Evolutionary conservation across 2,329 filamentous ascomycete genomes (phyloP).

Genomic region (Colletotrichum sp.): DNA sequence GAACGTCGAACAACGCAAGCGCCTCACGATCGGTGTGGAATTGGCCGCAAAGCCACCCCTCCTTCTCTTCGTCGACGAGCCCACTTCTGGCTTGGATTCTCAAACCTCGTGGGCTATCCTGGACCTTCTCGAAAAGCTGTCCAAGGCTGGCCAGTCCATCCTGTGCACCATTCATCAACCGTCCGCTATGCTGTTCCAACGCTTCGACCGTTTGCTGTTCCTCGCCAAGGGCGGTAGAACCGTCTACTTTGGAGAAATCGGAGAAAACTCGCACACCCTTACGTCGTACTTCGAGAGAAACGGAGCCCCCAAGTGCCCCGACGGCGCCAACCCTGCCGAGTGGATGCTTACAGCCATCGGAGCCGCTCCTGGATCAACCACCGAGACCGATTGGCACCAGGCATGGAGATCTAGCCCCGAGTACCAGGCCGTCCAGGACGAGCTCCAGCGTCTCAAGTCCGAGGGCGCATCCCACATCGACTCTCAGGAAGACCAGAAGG

Average conservation of each 20-base stretch:
- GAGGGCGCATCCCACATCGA: background rate
- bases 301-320: constrained; percentile 51
- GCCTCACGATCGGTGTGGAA: constrained; percentile 79
- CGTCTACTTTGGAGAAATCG: constrained; percentile 60
- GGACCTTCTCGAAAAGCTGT: constrained; percentile 70
- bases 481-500: background rate
- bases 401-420: constrained; percentile 51
- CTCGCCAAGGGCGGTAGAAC: constrained; percentile 35
- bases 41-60: constrained; percentile 75
- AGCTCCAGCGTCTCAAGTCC: constrained; percentile 24
- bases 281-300: constrained; percentile 58
- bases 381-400: constrained; percentile 52
- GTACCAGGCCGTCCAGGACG: constrained; percentile 23
- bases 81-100: constrained; percentile 76
- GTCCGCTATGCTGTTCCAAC: constrained; percentile 23
- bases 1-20: constrained; percentile 51
- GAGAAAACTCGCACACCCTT: constrained; percentile 49
- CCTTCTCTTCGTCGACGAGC: constrained; percentile 78
- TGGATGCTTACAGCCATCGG: constrained; percentile 41
- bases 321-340: constrained; percentile 57
- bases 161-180: constrained; percentile 27
- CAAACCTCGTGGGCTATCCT: constrained; percentile 80
- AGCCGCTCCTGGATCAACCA: constrained; percentile 47
- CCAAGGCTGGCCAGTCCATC: constrained; percentile 53
- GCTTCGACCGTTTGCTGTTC: constrained; percentile 23